Evolutionary conservation across 2,329 filamentous ascomycete species (phyloP), one percentile per base, ranked within the genome.

Genomic region (Fusarium tanahbumbuense): DNA sequence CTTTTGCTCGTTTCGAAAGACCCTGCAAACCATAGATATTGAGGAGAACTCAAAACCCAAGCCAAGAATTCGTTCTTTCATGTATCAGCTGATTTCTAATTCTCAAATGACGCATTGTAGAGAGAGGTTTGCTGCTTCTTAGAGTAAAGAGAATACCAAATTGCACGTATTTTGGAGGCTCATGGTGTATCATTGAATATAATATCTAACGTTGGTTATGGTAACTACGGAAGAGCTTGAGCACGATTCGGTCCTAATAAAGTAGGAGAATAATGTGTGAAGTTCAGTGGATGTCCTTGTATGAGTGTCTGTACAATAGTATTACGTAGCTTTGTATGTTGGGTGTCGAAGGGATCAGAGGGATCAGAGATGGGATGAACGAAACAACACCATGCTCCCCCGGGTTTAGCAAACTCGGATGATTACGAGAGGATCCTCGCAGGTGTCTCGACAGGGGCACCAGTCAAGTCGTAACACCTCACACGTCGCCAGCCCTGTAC

Each of bases 361-460:
- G 56, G 48, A 73, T 62, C 64, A 45, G 56, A 70, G 58, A 64
- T 42, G 63, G 59, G 65, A 73, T 60, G 69, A 62, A 61, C 54
- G 53, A 68, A 64, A 60, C 63, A 63, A 44, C 28, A 60, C 68
- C 66, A 64, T 75, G 65, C 49, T 67, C 40, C 60, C 57, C 61
- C 37, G 45, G 63, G 59, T 47, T 58, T 61, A 64, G 45, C 34
- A 53, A 68, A 65, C 64, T 70, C 62, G 53, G 62, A 73, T 61
- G 70, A 74, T 53, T 20, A 47, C 66, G 47, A 72, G 63, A 73
- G 62, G 60, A 75, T 45, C 50, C 64, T 65, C 68, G 64, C 54
- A 59, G 48, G 56, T 48, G 25, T 53, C 62, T 49, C 54, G 55
- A 58, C 62, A 72, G 66, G 68, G 72, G 59, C 56, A 15, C 22